Base-by-base conservation (phyloP, 306 rosid genomes). In the Prinsepia uniflora region DNA sequence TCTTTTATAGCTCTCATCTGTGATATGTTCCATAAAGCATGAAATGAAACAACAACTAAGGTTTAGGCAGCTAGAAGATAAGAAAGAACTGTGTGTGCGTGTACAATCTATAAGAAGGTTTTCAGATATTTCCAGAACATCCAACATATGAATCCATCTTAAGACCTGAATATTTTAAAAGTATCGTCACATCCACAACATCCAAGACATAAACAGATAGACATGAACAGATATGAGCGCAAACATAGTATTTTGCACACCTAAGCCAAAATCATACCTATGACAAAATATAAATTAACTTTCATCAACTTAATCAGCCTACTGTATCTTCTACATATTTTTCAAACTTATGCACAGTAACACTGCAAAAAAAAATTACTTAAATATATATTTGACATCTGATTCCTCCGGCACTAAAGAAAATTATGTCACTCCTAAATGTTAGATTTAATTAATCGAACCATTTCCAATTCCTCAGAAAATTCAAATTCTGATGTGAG, bases 1-100 rank as follows among this genome's bases (percentile, higher is more conserved):
- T 94, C 99, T 78, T 94, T 94, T 77, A 94, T 94, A 71, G 99
- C 99, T 79, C 96, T 89, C 96, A 94, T 94, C 99, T 94, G 62
- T 60, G 78, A 83, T 64, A 77, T 67, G 56, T 75, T 75, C 76
- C 43, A 62, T 67, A 80, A 11, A 80, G 56, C 66, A 63, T 64
- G 68, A 50, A 76, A 53, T 45, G 24, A 79, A 22, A 66, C 68
- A 79, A n/a, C 15, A 50, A 56, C 59, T 14, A 55, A 24, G 34
- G 45, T 43, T 45, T 20, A 44, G 44, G 39, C 13, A 67, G 9
- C 24, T 67, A 67, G 49, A 49, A 15, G n/a, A 67, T 18, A 68
- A 4, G 12, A 65, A 15, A 19, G n/a, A 24, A 58, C 43, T 12
- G 63, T 24, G 30, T 58, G 11, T 30, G 18, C 14, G 7, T 30